Percentiles rank a stretch among this genome's conserved stretches.
Conservation (phyloP, 768 basidiomycete genomes). For the Russula ochroleuca region DNA sequence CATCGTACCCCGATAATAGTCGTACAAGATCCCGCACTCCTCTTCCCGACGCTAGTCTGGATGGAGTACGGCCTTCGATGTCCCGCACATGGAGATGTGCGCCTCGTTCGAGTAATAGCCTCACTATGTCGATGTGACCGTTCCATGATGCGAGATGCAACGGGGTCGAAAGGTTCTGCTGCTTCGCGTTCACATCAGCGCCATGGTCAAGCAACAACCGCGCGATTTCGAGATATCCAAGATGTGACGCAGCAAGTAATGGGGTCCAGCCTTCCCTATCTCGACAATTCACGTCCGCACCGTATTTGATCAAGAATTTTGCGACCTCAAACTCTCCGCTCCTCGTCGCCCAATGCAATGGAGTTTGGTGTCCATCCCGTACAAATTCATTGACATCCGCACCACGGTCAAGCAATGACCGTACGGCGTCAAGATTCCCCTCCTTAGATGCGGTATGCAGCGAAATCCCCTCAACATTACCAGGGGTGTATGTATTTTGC, state of each 20-base stretch:
- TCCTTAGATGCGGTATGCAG: neutral
- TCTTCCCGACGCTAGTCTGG: neutral
- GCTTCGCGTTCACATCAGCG: neutral
- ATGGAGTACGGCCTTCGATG: neutral
- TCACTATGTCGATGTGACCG: neutral
- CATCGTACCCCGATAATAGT: neutral
- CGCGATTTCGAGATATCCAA: neutral
- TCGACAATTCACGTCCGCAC: slow-evolving; percentile 5
- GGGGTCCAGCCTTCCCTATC: neutral
- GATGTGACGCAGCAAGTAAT: neutral
- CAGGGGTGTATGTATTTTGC: rapidly evolving
- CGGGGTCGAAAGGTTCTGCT: neutral
- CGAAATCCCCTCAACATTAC: neutral
- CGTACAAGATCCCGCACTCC: neutral
- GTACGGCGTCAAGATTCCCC: neutral
- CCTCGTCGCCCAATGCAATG: neutral
- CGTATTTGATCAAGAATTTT: neutral
- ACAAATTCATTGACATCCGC: neutral
- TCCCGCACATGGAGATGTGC: neutral
- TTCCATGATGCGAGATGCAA: neutral
- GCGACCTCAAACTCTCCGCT: neutral
- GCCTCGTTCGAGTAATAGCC: neutral
- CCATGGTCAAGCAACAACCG: neutral
- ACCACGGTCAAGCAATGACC: neutral
- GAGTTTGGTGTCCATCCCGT: neutral